Evolutionary conservation across 2,329 filamentous ascomycete species (phyloP), one percentile per base, ranked within the genome.

Genomic region (Coniochaeta sp.): DNA sequence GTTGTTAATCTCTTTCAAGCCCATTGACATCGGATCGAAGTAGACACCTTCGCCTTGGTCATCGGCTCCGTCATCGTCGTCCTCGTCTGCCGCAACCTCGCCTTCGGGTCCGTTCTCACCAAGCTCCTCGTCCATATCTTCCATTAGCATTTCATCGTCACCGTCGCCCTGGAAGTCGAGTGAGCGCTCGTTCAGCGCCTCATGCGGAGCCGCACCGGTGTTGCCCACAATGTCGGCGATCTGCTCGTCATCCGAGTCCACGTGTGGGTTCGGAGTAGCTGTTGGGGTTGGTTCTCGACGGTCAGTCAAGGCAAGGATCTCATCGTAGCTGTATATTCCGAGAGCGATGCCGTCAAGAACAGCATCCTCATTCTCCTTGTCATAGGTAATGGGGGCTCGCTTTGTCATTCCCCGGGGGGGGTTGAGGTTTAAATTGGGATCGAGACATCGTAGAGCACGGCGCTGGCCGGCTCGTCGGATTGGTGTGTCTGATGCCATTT

Each of bases 1-100:
- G 63, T 91, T 92, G 67, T 89, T 91, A 70, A 95, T 93, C 71
- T 95, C 91, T 71, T 92, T 93, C 63, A 93, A 78, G 50, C 87
- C 80, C 12, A 81, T 70, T 19, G 79, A 79, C 19, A 79, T 74
- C 16, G 85, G 77, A 60, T 86, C 79, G 58, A 87, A 82, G 7
- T 57, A 60, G 5, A 64, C 61, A n/a, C 47, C 62, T 6, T 66
- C 66, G 9, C 67, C 64, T 19, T 64, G 64, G 36, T 55, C 57
- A 5, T 65, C 55, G 6, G 67, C 65, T 11, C 68, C 65, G 36
- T 62, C 56, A 11, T 64, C 61, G 5, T 64, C 63, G 17, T 62
- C 63, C 5, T 62, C 67, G 34, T 34, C 54, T 19, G 26, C 52
- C 54, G 36, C 54, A 8, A 57, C 54, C 16, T 57, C 16, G 34